Conservation (phyloP, 164 flowering plant genomes). For the Magnolia sinica region DNA sequence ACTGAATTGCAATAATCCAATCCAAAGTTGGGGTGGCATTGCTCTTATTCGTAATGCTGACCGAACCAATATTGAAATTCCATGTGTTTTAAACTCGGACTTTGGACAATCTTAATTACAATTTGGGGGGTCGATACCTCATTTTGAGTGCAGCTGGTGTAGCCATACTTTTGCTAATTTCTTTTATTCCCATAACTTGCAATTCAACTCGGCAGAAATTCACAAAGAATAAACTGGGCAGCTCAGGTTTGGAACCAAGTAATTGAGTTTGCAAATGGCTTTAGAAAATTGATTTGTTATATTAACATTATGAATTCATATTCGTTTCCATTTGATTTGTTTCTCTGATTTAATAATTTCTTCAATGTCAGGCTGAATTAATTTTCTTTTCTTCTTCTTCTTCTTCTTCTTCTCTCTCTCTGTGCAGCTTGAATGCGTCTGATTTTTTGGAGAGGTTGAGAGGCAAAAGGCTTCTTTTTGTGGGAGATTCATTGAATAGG, state of each 20-base stretch:
- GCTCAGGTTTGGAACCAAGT: not conserved
- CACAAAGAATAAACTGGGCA: not conserved
- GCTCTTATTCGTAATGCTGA: not conserved
- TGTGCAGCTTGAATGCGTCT: constrained; percentile 60
- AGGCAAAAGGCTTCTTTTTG: constrained; percentile 74
- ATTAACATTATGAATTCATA: not conserved
- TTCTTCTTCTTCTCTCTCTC: not conserved
- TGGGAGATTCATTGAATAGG: constrained; percentile 83
- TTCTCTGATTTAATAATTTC: not conserved
- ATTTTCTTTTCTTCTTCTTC: no score
- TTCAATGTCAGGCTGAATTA: not conserved
- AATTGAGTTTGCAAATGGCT: not conserved
- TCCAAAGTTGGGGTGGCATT: not conserved
- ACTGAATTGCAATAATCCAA: not conserved
- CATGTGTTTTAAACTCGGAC: not conserved
- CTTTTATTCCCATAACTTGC: not conserved
- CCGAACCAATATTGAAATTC: not conserved
- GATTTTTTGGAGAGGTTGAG: constrained; percentile 73
- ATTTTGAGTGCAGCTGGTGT: not conserved
- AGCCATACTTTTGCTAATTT: no score
- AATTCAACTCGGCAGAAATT: not conserved
- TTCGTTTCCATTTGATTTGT: not conserved
- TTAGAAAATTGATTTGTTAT: no score
- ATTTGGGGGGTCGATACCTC: not conserved
- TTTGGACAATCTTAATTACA: not conserved